Evolutionary conservation across 148 eudicot species (phyloP).

Genomic region (Rhododendron kiyosumense): DNA sequence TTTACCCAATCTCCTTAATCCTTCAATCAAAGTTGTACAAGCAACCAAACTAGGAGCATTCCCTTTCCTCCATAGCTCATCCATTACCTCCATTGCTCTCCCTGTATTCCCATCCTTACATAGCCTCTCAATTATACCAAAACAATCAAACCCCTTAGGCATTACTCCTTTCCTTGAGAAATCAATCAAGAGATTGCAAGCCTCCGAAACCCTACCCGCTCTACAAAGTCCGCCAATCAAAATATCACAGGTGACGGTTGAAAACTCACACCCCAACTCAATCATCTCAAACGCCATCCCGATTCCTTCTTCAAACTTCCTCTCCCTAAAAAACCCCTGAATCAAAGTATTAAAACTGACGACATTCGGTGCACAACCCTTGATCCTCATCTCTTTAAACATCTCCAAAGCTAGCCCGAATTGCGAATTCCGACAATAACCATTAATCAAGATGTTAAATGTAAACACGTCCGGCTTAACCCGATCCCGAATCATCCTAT

Average conservation of each 20-base stretch:
- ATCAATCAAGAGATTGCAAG: constrained; percentile 68
- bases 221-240: constrained; percentile 68
- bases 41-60: constrained; percentile 63
- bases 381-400: constrained; percentile 75
- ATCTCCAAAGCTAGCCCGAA: constrained; percentile 60
- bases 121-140: constrained; percentile 48
- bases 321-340: constrained; percentile 62
- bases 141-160: constrained; percentile 56
- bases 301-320: constrained; percentile 64
- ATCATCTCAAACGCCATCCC: constrained; percentile 83
- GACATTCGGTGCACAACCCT: constrained; percentile 75
- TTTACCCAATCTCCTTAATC: constrained; percentile 44
- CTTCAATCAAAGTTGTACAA: constrained; percentile 75
- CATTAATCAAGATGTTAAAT: constrained; percentile 79
- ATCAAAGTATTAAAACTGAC: constrained; percentile 88
- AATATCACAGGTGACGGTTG: constrained; percentile 72
- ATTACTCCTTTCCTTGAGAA: constrained; percentile 59
- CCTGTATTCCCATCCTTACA: constrained; percentile 42
- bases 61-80: constrained; percentile 65
- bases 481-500: constrained; percentile 57
- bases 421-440: constrained; percentile 49
- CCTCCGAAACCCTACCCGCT: constrained; percentile 41
- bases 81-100: constrained; percentile 54
- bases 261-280: constrained; percentile 60
- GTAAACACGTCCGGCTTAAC: constrained; percentile 79